phyloP scores from a whole-genome alignment of 768 basidiomycete species.

The Clathrus columnatus region DNA sequence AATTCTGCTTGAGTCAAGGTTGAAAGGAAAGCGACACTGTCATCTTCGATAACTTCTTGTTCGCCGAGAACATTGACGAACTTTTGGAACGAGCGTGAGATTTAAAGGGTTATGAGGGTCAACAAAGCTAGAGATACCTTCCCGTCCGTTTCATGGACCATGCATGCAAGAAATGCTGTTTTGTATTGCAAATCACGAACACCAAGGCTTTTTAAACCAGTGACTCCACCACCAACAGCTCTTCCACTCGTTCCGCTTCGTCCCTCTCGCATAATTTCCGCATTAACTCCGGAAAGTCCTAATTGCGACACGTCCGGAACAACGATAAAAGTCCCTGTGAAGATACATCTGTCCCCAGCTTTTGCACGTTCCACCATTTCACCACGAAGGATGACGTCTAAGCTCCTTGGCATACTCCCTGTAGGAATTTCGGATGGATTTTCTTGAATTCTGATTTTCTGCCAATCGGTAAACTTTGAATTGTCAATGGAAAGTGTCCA shows the following conservation, averaged over 20 bases:
- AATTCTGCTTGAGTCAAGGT: conserved; percentile 90
- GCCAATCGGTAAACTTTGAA: conserved; percentile 98
- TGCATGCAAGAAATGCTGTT: conserved; percentile 96
- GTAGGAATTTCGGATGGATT: conserved; percentile 98
- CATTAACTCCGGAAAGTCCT: conserved; percentile 89
- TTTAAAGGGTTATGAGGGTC: conserved; percentile 5
- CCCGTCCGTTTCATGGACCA: conserved; percentile 89
- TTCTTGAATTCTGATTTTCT: conserved; percentile 98
- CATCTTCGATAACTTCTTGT: conserved; percentile 68
- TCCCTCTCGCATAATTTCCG: conserved; percentile 84
- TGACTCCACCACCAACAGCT: conserved; percentile 75
- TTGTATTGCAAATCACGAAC: conserved; percentile 96
- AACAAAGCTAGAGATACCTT: conserved; percentile 38
- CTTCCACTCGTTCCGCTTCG: conserved; percentile 51
- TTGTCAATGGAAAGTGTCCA: conserved; percentile 96
- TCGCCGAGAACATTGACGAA: conserved; percentile 85
- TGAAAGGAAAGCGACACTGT: conserved; percentile 76
- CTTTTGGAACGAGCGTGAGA: conserved; percentile 30
- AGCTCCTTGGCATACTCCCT: conserved; percentile 93
- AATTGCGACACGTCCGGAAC: conserved; percentile 97
- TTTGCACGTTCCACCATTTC: conserved; percentile 99
- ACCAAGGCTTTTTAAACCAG: conserved; percentile 88
- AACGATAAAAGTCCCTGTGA: conserved; percentile 96
- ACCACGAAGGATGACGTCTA: conserved; percentile 91
- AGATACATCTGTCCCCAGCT: conserved; percentile 97